Percentiles rank a stretch among this genome's conserved stretches.
Evolutionary conservation across 2,329 filamentous ascomycete genomes (phyloP).

Genomic region (Pyrenochaeta sp.): DNA sequence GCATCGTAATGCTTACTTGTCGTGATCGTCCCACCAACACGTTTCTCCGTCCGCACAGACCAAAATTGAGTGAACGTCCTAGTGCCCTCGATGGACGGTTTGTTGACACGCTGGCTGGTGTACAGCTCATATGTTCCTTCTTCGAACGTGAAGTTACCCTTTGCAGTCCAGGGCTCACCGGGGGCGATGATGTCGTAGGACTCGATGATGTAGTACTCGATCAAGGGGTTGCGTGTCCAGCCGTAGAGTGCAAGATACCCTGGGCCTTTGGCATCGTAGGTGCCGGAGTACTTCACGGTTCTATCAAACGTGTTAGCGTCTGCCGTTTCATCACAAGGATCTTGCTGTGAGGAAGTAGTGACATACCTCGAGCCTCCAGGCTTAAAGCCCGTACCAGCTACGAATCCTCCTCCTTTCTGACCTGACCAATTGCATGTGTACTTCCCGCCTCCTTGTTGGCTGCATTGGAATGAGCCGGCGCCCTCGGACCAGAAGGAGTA

Average conservation of each 20-base stretch:
- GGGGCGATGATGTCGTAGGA: constrained; percentile 54
- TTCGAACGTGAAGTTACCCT: constrained; percentile 61
- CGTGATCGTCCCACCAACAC: constrained; percentile 53
- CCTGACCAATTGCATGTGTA: constrained; percentile 33
- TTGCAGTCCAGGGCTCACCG: constrained; percentile 40
- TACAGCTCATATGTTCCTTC: constrained; percentile 62
- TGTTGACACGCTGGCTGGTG: constrained; percentile 55
- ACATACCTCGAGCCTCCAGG: constrained; percentile 45
- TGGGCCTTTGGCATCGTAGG: constrained; percentile 30
- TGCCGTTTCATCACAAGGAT: background rate
- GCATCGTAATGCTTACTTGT: constrained; percentile 40
- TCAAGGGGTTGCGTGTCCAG: constrained; percentile 61
- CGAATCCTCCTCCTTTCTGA: constrained; percentile 20
- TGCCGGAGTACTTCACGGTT: constrained; percentile 29
- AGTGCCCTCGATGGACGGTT: constrained; percentile 63
- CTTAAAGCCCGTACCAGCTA: constrained; percentile 41
- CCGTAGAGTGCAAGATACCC: constrained; percentile 59
- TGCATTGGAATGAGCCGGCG: constrained; percentile 34
- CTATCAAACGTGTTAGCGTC: background rate
- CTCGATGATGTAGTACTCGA: constrained; percentile 68
- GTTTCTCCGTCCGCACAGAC: constrained; percentile 60
- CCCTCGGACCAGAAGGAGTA: constrained; percentile 69
- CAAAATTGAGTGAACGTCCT: constrained; percentile 64
- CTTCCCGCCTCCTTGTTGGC: constrained; percentile 28
- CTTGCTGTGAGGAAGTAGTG: constrained; percentile 27